Base-by-base conservation (phyloP, 768 basidiomycete species). In the Tubosaeta sp. region DNA sequence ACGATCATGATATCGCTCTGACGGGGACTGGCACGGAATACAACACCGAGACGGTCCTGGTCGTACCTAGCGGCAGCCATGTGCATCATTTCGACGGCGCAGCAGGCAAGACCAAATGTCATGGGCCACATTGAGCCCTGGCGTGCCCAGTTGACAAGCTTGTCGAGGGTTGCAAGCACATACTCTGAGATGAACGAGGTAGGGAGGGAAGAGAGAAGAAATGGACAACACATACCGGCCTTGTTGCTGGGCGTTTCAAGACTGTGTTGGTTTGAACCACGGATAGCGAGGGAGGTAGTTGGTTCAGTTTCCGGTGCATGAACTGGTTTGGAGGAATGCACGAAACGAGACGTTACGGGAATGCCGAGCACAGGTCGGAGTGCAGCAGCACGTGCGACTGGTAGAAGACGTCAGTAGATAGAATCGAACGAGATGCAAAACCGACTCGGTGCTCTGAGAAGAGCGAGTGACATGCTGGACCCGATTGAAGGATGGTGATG, bases 111-210 rank as follows among this genome's bases (percentile, higher is more conserved):
- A 74, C 95, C 92, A 70, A 90, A 95, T 46, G 95, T 97, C 95
- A 98, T 97, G 10, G 97, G 97, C 97, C 97, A 98, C 85, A 97
- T 95, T 37, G 93, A 95, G 53, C 95, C 87, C 73, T 98, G 95
- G 49, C 95, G 77, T 9, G 88, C 95, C 97, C 97, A 98, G 70
- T 97, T 98, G 62, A 87, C 86, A 16, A 98, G 79, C 73, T 98
- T 98, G 76, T 99, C 97, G 50, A 97, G 73, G 0, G 94, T 95
- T 1, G 95, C 92, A 46, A 98, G 76, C 1, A 97, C 95, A 78
- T 97, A 98, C 73, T 99, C 97, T 93, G 61, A 22, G 16, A 5
- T 25, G 22, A 37, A 33, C 7, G 29, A 35, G 22, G 33, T 62
- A 29, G 46, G 33, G 42, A 47, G 16, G 43, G 19, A 27, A 41